Base-by-base conservation (phyloP, 169 alveolate genomes). In the Eimeria necatrix region DNA sequence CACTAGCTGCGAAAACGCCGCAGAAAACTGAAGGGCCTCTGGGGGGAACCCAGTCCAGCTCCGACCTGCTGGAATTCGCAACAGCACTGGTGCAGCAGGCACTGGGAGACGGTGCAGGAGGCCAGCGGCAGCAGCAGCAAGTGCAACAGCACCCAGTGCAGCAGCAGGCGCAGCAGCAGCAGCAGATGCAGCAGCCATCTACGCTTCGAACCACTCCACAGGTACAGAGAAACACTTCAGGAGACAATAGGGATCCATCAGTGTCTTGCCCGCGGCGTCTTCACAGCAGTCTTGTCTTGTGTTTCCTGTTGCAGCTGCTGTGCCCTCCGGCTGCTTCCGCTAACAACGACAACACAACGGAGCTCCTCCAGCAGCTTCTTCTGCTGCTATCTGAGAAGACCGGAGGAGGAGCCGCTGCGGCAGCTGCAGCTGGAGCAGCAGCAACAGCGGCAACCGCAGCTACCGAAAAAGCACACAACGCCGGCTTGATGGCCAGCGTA, bases 381-480 rank as follows among this genome's bases (percentile, higher is more conserved):
- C 78, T 68, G 78, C 78, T 76, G 87, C 87, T 76, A 32, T 76
- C 87, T 6, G 87, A 76, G 64, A 76, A 49, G 20, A 76, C 87
- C 6, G 59, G 61, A 41, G 87, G 87, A 10, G 87, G 87, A 9
- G 64, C 87, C 16, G 61, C 64, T 6, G 87, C 87, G 10, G 59
- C 87, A 1, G 87, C 87, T 14, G 87, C 87, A 49, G 87, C 68
- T 41, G 87, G 53, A 18, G 78, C 78, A n/a, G 78, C 78, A n/a
- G 78, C 46, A 76, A 22, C 87, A 5, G 87, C 87, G 16, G 87
- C 83, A 41, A 73, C 83, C 3, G 52, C 56, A 73, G 83, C 52
- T 12, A 73, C 83, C 18, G 83, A 73, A n/a, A 73, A 73, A 73
- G 20, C 83, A 41, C 83, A 73, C 83, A 73, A 16, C 20, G 51